These are phyloP conservation scores for Streptanthus diversifolius DNA, from an alignment of 345 rosid genomes.

Conservation along the genomic window DNA sequence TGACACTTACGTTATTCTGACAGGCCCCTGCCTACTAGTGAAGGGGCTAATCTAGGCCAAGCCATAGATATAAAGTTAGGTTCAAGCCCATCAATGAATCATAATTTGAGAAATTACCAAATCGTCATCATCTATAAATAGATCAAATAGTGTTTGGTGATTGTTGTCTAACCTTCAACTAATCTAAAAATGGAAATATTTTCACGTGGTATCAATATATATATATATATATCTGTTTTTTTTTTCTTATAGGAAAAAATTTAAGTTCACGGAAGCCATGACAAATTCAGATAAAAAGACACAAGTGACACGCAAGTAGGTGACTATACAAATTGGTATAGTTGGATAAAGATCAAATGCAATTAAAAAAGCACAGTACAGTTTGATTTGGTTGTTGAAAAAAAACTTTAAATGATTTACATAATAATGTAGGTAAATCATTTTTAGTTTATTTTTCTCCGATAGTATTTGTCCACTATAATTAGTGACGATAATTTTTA, in stretches of 20 bases:
- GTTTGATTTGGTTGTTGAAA: conserved; percentile 24
- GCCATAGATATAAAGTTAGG: not conserved
- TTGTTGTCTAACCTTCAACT: not conserved
- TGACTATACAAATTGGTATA: conserved; percentile 6
- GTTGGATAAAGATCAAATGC: conserved; percentile 19
- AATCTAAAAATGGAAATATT: conserved; percentile 1
- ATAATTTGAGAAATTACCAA: not conserved
- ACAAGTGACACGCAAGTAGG: conserved; percentile 33
- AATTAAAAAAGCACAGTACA: conserved; percentile 4
- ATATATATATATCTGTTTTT: too few species aligned
- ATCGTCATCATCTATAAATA: not conserved
- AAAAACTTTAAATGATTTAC: conserved; percentile 13
- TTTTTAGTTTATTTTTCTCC: not conserved
- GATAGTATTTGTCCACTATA: not conserved
- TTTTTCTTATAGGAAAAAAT: not conserved
- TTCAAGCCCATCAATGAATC: not conserved
- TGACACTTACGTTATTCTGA: not conserved
- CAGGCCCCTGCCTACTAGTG: not conserved
- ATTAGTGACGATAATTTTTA: not conserved
- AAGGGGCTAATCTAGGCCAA: not conserved
- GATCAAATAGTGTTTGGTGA: not conserved
- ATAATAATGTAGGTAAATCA: not conserved
- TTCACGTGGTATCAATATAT: conserved; percentile 1
- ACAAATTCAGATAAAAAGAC: conserved; percentile 1
- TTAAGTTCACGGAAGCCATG: conserved; percentile 14